Conservation (phyloP, 108 stramenopile species). For the Asterionellopsis glacialis region DNA sequence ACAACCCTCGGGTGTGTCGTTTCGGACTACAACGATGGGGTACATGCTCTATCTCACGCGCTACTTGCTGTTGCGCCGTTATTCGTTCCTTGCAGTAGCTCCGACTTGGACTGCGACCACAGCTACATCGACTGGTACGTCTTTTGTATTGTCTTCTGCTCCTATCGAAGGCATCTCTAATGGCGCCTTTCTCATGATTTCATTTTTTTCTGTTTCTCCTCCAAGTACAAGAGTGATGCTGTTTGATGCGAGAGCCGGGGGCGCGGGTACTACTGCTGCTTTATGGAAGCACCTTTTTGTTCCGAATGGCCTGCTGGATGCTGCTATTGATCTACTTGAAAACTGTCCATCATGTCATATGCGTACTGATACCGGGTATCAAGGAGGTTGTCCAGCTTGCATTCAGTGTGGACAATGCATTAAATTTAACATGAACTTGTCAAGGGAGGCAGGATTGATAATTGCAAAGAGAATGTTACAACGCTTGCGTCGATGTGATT, state of each 20-base stretch:
- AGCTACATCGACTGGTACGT: slow-evolving; percentile 20
- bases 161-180: too few relatives aligned
- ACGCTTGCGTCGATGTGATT: slow-evolving; percentile 40
- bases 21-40: slow-evolving; percentile 58
- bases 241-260: slow-evolving; percentile 77
- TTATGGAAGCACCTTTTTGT: slow-evolving; percentile 50
- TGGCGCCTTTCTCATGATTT: too few relatives aligned
- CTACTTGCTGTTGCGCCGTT: slow-evolving; percentile 87
- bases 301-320: slow-evolving; percentile 43
- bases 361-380: slow-evolving; percentile 32
- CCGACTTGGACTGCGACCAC: slow-evolving; percentile 81
- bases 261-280: slow-evolving; percentile 56
- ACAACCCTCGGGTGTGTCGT: slow-evolving; percentile 34
- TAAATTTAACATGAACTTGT: slow-evolving; percentile 65
- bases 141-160: too few relatives aligned
- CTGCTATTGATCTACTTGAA: slow-evolving; percentile 65
- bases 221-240: slow-evolving; percentile 54
- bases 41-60: slow-evolving; percentile 92
- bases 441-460: slow-evolving; percentile 32
- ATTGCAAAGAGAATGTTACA: slow-evolving; percentile 55
- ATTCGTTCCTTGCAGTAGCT: slow-evolving; percentile 74
- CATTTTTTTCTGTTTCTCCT: too few relatives aligned
- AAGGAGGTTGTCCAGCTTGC: slow-evolving; percentile 83
- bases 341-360: slow-evolving; percentile 57
- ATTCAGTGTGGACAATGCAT: slow-evolving; percentile 67